These are phyloP conservation scores for Pelagomonas calceolata DNA, from an alignment of 108 stramenopile species.

Conservation along the genomic window DNA sequence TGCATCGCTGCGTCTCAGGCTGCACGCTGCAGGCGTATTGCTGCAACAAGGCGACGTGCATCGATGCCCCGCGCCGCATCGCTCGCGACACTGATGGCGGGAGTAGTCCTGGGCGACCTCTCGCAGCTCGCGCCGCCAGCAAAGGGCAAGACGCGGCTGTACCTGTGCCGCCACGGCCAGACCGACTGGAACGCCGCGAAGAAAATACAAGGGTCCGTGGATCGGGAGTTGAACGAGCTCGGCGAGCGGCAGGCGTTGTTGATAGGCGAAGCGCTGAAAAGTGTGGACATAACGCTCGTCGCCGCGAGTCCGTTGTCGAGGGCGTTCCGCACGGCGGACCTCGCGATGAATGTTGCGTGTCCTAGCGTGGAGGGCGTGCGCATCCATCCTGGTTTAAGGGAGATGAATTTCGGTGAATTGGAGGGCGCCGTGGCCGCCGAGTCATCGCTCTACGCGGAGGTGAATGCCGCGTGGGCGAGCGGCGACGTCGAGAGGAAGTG, in stretches of 20 bases:
- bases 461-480: background rate
- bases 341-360: no score
- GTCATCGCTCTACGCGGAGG: background rate
- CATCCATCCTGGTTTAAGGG: background rate
- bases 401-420: background rate
- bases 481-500: background rate
- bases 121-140: no score
- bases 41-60: no score
- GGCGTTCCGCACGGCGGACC: background rate
- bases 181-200: background rate
- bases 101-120: no score
- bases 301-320: background rate
- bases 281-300: background rate
- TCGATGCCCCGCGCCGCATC: no score
- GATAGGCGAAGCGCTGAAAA: background rate
- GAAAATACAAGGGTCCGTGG: background rate
- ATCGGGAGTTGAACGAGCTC: background rate
- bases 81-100: no score
- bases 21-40: no score
- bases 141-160: background rate
- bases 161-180: conserved; percentile 1
- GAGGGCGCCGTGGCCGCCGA: background rate
- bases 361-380: background rate
- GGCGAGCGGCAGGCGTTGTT: background rate
- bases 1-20: no score